Evolutionary conservation across 2,329 filamentous ascomycete species (phyloP).

Genomic region (Alternaria incomplexa): DNA sequence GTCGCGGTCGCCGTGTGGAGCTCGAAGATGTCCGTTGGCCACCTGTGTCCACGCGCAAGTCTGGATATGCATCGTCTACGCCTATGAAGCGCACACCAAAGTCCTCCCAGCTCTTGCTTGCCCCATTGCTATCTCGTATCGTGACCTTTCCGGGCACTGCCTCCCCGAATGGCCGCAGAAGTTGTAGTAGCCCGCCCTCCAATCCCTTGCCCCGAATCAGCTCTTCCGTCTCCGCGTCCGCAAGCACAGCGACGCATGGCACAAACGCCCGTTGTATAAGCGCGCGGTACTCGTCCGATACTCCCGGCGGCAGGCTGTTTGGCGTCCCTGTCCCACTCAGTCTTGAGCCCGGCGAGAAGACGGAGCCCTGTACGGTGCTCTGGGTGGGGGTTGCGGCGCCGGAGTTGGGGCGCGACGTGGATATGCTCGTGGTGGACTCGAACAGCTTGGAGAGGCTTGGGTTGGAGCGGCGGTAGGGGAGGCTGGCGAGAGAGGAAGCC

Average conservation of each 20-base stretch:
- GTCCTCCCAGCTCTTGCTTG: constrained; percentile 83
- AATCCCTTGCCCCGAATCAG: constrained; percentile 86
- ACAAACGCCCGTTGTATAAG: constrained; percentile 85
- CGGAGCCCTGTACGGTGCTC: constrained; percentile 44
- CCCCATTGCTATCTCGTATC: constrained; percentile 86
- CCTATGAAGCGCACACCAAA: constrained; percentile 86
- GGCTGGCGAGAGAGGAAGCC: constrained; percentile 65
- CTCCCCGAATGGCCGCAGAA: constrained; percentile 91
- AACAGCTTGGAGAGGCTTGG: constrained; percentile 60
- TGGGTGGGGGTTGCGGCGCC: constrained; percentile 52
- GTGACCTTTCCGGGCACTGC: constrained; percentile 84
- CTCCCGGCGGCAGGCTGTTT: constrained; percentile 48
- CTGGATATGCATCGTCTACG: constrained; percentile 63
- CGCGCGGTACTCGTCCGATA: constrained; percentile 62
- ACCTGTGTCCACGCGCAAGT: constrained; percentile 38
- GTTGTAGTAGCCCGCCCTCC: constrained; percentile 77
- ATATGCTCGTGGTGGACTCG: constrained; percentile 56
- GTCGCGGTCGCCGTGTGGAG: constrained; percentile 42
- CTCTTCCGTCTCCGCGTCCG: constrained; percentile 85
- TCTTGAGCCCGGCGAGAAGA: constrained; percentile 53
- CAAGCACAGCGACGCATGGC: constrained; percentile 84
- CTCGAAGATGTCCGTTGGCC: constrained; percentile 34
- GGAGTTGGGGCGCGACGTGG: constrained; percentile 50
- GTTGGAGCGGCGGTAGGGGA: constrained; percentile 62
- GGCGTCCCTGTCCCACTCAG: constrained; percentile 48